Evolutionary conservation across 129 eudicot species (phyloP).

Genomic region (Scalesia atractyloides): DNA sequence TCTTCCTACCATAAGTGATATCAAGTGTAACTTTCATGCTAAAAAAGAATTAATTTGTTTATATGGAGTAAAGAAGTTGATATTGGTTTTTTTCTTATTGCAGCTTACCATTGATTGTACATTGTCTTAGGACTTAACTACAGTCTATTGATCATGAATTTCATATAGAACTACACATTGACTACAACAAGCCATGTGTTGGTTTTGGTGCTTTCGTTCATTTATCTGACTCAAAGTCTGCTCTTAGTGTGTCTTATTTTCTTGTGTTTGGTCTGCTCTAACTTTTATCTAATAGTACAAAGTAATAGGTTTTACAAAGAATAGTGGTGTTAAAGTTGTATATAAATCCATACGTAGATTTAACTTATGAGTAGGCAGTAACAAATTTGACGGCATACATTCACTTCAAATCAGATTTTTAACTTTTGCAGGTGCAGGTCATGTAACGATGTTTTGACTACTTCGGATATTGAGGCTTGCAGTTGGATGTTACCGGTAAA

Average conservation of each 20-base stretch:
- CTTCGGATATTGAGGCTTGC: constrained; percentile 87
- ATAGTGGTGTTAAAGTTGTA: neutral
- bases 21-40: no score
- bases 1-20: no score
- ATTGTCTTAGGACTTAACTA: no score
- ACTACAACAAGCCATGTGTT: constrained; percentile 74
- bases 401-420: neutral
- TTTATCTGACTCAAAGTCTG: constrained; percentile 68
- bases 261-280: neutral
- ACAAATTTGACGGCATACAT: neutral
- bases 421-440: constrained; percentile 67
- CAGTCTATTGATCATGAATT: no score
- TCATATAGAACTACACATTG: neutral
- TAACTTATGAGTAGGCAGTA: no score
- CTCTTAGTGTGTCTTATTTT: constrained; percentile 6
- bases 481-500: constrained; percentile 77
- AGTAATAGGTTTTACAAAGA: neutral
- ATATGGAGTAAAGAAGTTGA: no score
- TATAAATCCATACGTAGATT: neutral
- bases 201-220: constrained; percentile 67
- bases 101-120: no score
- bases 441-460: constrained; percentile 76
- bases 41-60: no score
- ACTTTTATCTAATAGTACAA: neutral
- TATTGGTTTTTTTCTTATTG: no score